Conservation (phyloP, 352 stramenopile species). For the Pythium dissimile region DNA sequence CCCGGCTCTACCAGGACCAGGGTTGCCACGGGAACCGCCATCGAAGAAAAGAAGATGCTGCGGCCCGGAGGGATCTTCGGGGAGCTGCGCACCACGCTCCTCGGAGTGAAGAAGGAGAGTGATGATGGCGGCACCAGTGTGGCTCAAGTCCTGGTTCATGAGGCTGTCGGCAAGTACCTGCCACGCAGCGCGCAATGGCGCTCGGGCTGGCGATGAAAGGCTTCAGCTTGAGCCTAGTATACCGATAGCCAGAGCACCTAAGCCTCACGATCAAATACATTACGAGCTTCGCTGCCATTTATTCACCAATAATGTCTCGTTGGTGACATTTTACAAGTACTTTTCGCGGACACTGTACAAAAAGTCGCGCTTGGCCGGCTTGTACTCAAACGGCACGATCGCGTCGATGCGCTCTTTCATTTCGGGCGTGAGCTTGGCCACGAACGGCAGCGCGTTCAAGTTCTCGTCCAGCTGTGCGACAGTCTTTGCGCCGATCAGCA, state of each 20-base stretch:
- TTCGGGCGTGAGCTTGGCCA: conserved; percentile 47
- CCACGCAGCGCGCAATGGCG: no score
- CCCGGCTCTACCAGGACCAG: not conserved
- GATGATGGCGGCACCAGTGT: no score
- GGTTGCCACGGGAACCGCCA: conserved; percentile 1
- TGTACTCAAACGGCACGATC: conserved; percentile 22
- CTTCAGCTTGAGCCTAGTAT: no score
- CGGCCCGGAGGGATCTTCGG: no score
- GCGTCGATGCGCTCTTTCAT: conserved; percentile 48
- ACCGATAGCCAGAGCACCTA: no score
- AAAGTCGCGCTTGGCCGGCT: not conserved
- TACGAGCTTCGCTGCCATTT: not conserved
- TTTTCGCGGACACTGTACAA: not conserved
- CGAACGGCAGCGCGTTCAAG: conserved; percentile 35
- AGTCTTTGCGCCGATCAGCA: conserved; percentile 49
- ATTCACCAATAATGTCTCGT: not conserved
- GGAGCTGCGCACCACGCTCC: no score
- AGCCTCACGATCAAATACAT: no score
- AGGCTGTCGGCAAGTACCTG: no score
- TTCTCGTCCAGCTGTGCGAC: conserved; percentile 50
- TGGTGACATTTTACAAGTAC: not conserved
- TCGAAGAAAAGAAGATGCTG: conserved; percentile 4
- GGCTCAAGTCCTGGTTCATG: no score
- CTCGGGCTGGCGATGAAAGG: no score
- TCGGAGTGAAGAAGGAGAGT: no score